Evolutionary conservation across 179 eudicot genomes (phyloP).

Genomic region (Carnegiea gigantea): DNA sequence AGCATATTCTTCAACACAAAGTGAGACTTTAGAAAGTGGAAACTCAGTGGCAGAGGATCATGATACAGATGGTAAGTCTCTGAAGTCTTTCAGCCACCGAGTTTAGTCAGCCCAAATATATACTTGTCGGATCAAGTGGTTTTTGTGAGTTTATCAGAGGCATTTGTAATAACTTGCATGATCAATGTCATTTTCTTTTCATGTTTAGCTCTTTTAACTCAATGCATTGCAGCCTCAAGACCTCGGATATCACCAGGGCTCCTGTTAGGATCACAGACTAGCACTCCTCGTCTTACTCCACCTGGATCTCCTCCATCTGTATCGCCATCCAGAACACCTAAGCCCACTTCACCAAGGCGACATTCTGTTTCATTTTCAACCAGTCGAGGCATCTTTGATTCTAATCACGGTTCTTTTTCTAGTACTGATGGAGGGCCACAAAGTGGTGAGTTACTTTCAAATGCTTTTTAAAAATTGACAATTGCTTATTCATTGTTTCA

Average conservation of each 20-base stretch:
- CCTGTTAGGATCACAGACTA: conserved; percentile 75
- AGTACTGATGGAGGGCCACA: conserved; percentile 58
- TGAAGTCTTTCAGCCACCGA: neutral
- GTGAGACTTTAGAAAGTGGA: conserved; percentile 54
- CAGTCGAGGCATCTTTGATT: conserved; percentile 61
- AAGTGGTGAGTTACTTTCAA: conserved; percentile 40
- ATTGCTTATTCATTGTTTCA: conserved; percentile 1
- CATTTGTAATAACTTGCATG: conserved; percentile 1
- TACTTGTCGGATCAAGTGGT: neutral
- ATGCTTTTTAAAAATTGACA: neutral
- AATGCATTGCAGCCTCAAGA: conserved; percentile 37
- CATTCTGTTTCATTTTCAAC: conserved; percentile 73
- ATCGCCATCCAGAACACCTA: conserved; percentile 71
- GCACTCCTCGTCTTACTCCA: conserved; percentile 88
- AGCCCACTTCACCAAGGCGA: conserved; percentile 81
- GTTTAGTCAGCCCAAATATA: neutral
- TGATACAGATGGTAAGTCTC: conserved; percentile 58
- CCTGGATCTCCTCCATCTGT: conserved; percentile 93
- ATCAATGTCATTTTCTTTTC: neutral
- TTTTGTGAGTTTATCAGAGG: too few relatives aligned
- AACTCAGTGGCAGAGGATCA: conserved; percentile 48
- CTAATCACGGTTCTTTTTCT: conserved; percentile 59
- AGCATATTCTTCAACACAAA: conserved; percentile 44
- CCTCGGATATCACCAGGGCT: conserved; percentile 74
- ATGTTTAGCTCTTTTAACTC: neutral